A percentile compares a stretch with the other conserved stretches of the same genome.
These are phyloP conservation scores for Cryptosporidium xiaoi DNA, from an alignment of 169 alveolate species.

Conservation along the genomic window DNA sequence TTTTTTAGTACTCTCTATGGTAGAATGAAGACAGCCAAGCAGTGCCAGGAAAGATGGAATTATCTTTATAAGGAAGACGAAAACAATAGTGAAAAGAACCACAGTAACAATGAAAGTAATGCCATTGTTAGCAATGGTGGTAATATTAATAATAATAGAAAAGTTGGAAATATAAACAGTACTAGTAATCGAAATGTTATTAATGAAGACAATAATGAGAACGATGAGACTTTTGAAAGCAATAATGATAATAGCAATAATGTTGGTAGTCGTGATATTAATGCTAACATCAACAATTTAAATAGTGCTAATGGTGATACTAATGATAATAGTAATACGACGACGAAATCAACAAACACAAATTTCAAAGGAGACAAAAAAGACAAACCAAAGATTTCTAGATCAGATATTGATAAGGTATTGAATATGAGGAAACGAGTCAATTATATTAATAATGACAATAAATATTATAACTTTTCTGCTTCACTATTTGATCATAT, in stretches of 20 bases:
- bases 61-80: slow-evolving; percentile 25
- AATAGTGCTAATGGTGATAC: neutral
- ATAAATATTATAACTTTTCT: neutral
- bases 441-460: neutral
- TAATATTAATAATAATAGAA: neutral
- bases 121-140: neutral
- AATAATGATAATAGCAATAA: neutral
- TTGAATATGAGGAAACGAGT: slow-evolving; percentile 1
- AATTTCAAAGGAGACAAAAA: neutral
- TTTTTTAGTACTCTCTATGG: slow-evolving; percentile 59
- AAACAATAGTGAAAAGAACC: neutral
- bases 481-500: slow-evolving; percentile 1
- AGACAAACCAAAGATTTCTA: slow-evolving; percentile 1
- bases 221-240: neutral
- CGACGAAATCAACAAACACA: neutral
- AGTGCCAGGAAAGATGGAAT: slow-evolving; percentile 69
- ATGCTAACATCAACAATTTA: neutral
- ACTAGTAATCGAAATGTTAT: neutral
- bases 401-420: slow-evolving; percentile 23
- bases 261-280: neutral
- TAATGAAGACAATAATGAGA: neutral
- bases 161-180: neutral
- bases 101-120: neutral
- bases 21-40: slow-evolving; percentile 68
- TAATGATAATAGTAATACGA: too few species aligned